Evolutionary conservation across 2,329 filamentous ascomycete species (phyloP), one percentile per base, ranked within the genome.

Genomic region (Fusarium graminum): DNA sequence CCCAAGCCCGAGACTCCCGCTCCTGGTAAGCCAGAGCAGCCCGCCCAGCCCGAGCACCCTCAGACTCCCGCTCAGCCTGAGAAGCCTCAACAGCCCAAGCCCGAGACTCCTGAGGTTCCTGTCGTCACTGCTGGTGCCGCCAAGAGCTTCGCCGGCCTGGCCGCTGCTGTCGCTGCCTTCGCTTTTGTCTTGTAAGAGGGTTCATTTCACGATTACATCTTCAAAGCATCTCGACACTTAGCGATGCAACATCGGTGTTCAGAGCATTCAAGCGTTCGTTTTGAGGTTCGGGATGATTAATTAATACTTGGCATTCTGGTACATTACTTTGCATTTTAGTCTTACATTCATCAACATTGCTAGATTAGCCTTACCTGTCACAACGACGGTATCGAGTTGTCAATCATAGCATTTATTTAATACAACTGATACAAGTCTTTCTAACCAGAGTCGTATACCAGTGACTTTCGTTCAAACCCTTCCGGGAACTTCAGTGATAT

Each of bases 161-260:
- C 68, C 3, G 59, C 61, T 13, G 52, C 72, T 44, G 22, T 74
- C 13, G 67, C 71, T 30, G 71, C 62, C 51, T 47, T 70, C 38
- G 57, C 59, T 45, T 68, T 74, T 41, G 49, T 67, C 42, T 57
- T 74, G 55, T 74, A 73, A 70, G 38, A 39, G 39, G 36, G 9
- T 22, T 16, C 12, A 19, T 17, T 46, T 17, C 11, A 11, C 16
- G n/a, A 17, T 25, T 28, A 38, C 36, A 40, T 32, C 43, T 42
- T 28, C 29, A 56, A 42, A 29, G 39, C 41, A 55, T 28, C n/a
- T 28, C n/a, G 25, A 36, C 28, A 56, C 28, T 30, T 38, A 38
- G 52, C 42, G 28, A 51, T 41, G 36, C 50, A 60, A 25, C 26
- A 54, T 41, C 29, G 50, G 19, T 39, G 7, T 49, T 32, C 7